These are phyloP conservation scores for Calonectria honghensis DNA, from an alignment of 2,329 filamentous ascomycete species.

Conservation along the genomic window DNA sequence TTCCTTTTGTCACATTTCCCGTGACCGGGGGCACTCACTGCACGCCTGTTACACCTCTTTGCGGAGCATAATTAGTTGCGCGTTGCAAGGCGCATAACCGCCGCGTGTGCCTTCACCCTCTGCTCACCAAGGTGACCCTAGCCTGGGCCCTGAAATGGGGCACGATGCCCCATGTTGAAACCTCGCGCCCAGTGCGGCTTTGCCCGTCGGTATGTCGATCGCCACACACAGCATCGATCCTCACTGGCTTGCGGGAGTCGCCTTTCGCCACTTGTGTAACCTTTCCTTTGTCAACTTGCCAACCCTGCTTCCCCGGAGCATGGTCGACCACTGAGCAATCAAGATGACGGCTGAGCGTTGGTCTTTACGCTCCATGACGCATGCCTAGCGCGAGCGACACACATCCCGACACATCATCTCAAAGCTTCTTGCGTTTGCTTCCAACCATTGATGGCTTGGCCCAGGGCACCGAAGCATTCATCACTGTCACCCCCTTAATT, in stretches of 20 bases:
- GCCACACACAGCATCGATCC: slow-evolving; percentile 32
- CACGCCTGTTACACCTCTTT: slow-evolving; percentile 4
- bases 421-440: slow-evolving; percentile 22
- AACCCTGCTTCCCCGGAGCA: slow-evolving; percentile 26
- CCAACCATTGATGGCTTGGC: slow-evolving; percentile 20
- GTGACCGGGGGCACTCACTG: not conserved
- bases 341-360: slow-evolving; percentile 5
- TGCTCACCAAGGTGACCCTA: not conserved
- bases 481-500: slow-evolving; percentile 21
- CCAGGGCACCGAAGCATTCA: slow-evolving; percentile 17
- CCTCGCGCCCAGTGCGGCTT: slow-evolving; percentile 34
- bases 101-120: slow-evolving; percentile 12
- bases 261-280: slow-evolving; percentile 32
- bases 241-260: slow-evolving; percentile 34
- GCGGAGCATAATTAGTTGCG: not conserved
- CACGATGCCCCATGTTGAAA: slow-evolving; percentile 12
- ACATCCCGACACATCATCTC: slow-evolving; percentile 13
- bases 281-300: slow-evolving; percentile 26
- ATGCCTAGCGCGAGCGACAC: not conserved
- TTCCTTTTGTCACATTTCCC: slow-evolving; percentile 16
- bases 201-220: slow-evolving; percentile 36
- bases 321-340: slow-evolving; percentile 24
- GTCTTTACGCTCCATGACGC: slow-evolving; percentile 38
- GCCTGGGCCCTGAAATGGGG: slow-evolving; percentile 14
- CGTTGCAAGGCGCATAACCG: slow-evolving; percentile 9